These are phyloP conservation scores for Cenchrus purpureus DNA, from an alignment of 176 grass and related monocot genomes.

Conservation along the genomic window DNA sequence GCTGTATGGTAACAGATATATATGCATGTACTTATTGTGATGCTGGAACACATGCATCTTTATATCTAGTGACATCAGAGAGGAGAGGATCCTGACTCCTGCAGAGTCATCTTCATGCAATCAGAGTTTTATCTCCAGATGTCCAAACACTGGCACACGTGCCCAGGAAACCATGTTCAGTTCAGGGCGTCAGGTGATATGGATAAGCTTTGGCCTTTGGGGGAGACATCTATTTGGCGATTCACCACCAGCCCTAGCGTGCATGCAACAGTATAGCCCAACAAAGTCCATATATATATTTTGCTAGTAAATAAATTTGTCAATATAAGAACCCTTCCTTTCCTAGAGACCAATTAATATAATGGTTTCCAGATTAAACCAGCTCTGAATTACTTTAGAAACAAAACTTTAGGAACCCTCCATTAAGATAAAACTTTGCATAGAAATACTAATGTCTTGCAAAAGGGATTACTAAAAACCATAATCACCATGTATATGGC, in stretches of 20 bases:
- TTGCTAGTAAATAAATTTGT: not conserved
- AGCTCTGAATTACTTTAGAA: not conserved
- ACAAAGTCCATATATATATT: not conserved
- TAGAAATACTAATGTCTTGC: not conserved
- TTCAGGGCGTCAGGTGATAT: not conserved
- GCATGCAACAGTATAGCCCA: too few species aligned
- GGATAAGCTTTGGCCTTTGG: constrained; percentile 25
- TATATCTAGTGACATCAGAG: constrained; percentile 26
- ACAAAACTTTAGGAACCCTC: not conserved
- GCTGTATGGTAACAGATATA: too few species aligned
- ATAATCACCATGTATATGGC: not conserved
- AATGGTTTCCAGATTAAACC: not conserved
- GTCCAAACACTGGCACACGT: constrained; percentile 37
- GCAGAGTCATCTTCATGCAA: not conserved
- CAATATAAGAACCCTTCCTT: not conserved
- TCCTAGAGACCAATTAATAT: not conserved
- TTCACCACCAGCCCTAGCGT: not conserved
- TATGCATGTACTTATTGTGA: too few species aligned
- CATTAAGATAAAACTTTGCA: not conserved
- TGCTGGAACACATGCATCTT: not conserved
- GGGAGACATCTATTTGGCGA: constrained; percentile 10
- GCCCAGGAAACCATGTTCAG: constrained; percentile 6
- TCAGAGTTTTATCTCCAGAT: constrained; percentile 46
- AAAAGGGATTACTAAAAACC: not conserved
- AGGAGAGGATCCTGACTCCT: constrained; percentile 3